Evolutionary conservation across 495 filamentous ascomycete genomes (phyloP).

Genomic region (Neurospora tetrasperma): DNA sequence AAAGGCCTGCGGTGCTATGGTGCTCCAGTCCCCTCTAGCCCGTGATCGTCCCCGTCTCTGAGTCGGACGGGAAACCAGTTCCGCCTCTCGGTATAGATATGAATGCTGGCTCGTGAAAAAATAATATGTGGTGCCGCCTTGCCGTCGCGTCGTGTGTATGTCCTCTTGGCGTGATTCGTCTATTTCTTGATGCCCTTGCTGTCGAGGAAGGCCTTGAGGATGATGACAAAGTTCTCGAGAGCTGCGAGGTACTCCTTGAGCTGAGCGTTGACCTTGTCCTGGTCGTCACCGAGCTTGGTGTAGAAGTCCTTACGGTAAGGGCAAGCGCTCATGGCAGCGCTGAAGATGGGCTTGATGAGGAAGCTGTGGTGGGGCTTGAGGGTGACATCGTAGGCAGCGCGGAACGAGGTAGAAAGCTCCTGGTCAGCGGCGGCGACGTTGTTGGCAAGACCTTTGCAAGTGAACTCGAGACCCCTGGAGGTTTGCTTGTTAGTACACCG

Average conservation of each 20-base stretch:
- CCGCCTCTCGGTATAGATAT: not conserved
- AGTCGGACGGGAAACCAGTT: not conserved
- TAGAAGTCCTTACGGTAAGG: conserved; percentile 92
- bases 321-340: conserved; percentile 80
- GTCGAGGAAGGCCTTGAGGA: conserved; percentile 63
- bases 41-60: not conserved
- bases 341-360: conserved; percentile 80
- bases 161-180: conserved; percentile 26
- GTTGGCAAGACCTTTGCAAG: conserved; percentile 65
- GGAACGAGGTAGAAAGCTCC: conserved; percentile 82
- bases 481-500: conserved; percentile 1
- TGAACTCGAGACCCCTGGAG: conserved; percentile 82
- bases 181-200: conserved; percentile 65
- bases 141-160: not conserved
- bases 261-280: conserved; percentile 47
- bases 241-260: conserved; percentile 60
- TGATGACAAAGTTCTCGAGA: conserved; percentile 61
- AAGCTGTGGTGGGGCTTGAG: conserved; percentile 87
- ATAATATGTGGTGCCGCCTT: not conserved
- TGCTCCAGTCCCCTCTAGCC: not conserved
- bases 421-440: conserved; percentile 55
- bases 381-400: conserved; percentile 67
- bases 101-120: not conserved
- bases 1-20: not conserved
- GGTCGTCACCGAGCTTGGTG: conserved; percentile 63